These are phyloP conservation scores for Clonostachys byssicola DNA, from an alignment of 2,329 filamentous ascomycete genomes.

Conservation along the genomic window DNA sequence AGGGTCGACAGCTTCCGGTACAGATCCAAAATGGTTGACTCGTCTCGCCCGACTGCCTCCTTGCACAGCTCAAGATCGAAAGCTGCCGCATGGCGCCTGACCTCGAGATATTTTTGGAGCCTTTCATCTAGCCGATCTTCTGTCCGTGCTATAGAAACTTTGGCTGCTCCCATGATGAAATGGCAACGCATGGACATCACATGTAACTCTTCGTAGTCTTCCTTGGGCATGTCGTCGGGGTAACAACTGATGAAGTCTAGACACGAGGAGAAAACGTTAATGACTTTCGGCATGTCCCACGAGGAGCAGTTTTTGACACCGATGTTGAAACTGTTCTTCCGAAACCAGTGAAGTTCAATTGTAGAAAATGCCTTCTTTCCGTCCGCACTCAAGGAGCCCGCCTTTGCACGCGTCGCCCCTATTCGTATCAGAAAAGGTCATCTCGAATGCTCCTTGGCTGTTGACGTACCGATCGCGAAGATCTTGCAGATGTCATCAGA, in stretches of 20 bases:
- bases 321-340: constrained; percentile 76
- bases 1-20: constrained; percentile 60
- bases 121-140: constrained; percentile 44
- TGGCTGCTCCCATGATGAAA: constrained; percentile 56
- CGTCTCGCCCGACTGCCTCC: constrained; percentile 30
- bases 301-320: constrained; percentile 50
- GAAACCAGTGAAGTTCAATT: constrained; percentile 78
- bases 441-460: too few species aligned
- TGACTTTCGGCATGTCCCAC: constrained; percentile 49
- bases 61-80: constrained; percentile 48
- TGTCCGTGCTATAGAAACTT: constrained; percentile 46
- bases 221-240: constrained; percentile 35
- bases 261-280: constrained; percentile 52
- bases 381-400: constrained; percentile 27
- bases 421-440: background rate
- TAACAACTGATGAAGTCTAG: constrained; percentile 47
- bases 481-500: constrained; percentile 47
- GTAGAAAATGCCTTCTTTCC: constrained; percentile 50
- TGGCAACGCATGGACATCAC: constrained; percentile 65
- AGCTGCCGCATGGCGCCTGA: constrained; percentile 54
- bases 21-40: constrained; percentile 46
- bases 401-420: constrained; percentile 20
- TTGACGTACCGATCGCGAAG: constrained; percentile 36
- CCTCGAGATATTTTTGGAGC: constrained; percentile 56
- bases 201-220: constrained; percentile 40